Percentiles rank a stretch among this genome's conserved stretches.
Conservation (phyloP, 371 early-diverging fungal genomes). For the Mortierella sp. region DNA sequence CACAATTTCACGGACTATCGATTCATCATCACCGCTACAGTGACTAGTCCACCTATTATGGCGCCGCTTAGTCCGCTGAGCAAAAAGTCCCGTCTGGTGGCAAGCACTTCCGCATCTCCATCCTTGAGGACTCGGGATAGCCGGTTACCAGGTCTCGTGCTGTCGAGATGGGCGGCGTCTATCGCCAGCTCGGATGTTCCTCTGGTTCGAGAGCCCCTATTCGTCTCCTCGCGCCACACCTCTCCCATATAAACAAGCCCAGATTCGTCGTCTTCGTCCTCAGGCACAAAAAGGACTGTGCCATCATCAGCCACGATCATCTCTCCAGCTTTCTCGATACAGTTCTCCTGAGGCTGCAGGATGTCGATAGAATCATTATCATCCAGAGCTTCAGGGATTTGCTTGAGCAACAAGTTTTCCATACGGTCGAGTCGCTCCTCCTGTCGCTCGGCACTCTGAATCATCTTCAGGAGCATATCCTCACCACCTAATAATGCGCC, state of each 20-base stretch:
- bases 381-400: background rate
- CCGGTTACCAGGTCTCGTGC: constrained; percentile 2
- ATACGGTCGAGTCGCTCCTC: constrained; percentile 45
- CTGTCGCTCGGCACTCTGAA: constrained; percentile 36
- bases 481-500: constrained; percentile 43
- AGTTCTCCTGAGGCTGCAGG: too few species aligned
- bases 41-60: constrained; percentile 38
- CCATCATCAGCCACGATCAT: constrained; percentile 36
- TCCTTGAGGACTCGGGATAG: constrained; percentile 22
- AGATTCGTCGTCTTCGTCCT: background rate
- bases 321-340: constrained; percentile 2
- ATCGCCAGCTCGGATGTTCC: background rate
- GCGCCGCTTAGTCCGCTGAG: constrained; percentile 46
- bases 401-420: constrained; percentile 25
- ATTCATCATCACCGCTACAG: constrained; percentile 35
- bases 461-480: constrained; percentile 28
- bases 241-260: constrained; percentile 9
- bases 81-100: constrained; percentile 35
- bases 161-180: background rate
- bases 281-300: constrained; percentile 9
- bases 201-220: background rate
- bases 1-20: background rate
- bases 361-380: too few species aligned
- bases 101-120: constrained; percentile 23
- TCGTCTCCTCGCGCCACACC: constrained; percentile 22